phyloP scores from a whole-genome alignment of 345 rosid species.

The Lepidium didymum region DNA sequence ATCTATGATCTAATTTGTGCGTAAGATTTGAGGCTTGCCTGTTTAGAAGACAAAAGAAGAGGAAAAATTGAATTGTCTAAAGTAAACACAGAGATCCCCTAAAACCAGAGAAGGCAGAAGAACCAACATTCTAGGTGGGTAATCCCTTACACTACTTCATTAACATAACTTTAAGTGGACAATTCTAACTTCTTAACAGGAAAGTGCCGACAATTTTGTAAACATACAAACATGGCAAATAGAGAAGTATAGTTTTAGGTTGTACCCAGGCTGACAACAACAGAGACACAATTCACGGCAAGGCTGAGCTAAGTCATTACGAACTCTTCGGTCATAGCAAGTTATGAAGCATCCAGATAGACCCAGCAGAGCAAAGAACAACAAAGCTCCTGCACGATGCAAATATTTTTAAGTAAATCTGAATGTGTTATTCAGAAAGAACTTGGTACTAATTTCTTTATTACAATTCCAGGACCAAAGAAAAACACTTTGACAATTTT shows the following conservation, averaged over 20 bases:
- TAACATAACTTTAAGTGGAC: neutral
- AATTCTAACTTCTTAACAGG: neutral
- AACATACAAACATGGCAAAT: neutral
- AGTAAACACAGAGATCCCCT: neutral
- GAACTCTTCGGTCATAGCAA: conserved; percentile 96
- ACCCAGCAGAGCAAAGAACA: conserved; percentile 96
- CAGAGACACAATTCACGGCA: conserved; percentile 97
- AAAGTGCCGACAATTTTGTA: neutral
- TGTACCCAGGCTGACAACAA: conserved; percentile 97
- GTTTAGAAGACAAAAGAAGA: neutral
- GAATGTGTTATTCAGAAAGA: neutral
- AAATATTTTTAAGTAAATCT: neutral
- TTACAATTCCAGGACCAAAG: neutral
- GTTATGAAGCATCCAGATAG: conserved; percentile 98
- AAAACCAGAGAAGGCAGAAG: neutral
- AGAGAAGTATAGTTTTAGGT: neutral
- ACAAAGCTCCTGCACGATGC: conserved; percentile 66
- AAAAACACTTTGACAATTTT: neutral
- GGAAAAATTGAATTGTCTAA: neutral
- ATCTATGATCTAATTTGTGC: neutral
- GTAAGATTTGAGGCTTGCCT: neutral
- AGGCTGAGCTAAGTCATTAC: conserved; percentile 94
- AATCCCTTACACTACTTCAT: neutral
- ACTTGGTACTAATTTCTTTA: neutral
- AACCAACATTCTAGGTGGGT: neutral